Base-by-base conservation (phyloP, 1,139 yeast species). In the Geotrichum phurueaensis region DNA sequence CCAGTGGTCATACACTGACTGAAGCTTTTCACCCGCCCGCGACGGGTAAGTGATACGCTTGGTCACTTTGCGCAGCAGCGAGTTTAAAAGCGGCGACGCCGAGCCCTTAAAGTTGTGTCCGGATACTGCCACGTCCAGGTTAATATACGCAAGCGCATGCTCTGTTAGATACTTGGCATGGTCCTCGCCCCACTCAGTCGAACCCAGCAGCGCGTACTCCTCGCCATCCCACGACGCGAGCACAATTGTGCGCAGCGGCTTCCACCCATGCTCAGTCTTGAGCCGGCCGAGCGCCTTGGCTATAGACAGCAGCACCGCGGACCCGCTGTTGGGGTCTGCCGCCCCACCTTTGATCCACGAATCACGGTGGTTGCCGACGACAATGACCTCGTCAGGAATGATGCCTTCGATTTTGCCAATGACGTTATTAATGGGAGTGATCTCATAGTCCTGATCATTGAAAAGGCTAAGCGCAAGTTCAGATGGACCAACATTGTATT, bases 191-290 rank as follows among this genome's bases (percentile, higher is more conserved):
- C 79, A 84, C 62, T 84, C 89, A 3, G 89, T 86, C 1, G 87
- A 83, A 0, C 91, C 90, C 18, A 86, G 67, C 31, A 86, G 72
- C 0, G 84, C 89, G 65, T 83, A 84, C 71, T 86, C 90, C 71
- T 86, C 90, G 61, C 87, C 91, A 69, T 86, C 90, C 89, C 89
- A 85, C 23, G 87, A 82, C 0, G 85, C 88, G 53, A 85, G 76
- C 22, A 74, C 69, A 29, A 86, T 82, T 0, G 87, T 81, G 67
- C 87, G 78, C 58, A 77, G 71, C n/a, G 90, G 90, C 66, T 77
- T 78, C 87, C 87, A 86, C 6, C 88, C 89, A 1, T 69, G 63
- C 59, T 73, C 68, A 49, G 68, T 65, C 52, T 71, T 67, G 54
- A 91, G 79, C 58, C 75, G 79, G 29, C 81, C 79, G 50, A 85